Percentiles rank a stretch among this genome's conserved stretches.
Conservation (phyloP, 2,329 filamentous ascomycete species). For the Hypoxylon sp. region DNA sequence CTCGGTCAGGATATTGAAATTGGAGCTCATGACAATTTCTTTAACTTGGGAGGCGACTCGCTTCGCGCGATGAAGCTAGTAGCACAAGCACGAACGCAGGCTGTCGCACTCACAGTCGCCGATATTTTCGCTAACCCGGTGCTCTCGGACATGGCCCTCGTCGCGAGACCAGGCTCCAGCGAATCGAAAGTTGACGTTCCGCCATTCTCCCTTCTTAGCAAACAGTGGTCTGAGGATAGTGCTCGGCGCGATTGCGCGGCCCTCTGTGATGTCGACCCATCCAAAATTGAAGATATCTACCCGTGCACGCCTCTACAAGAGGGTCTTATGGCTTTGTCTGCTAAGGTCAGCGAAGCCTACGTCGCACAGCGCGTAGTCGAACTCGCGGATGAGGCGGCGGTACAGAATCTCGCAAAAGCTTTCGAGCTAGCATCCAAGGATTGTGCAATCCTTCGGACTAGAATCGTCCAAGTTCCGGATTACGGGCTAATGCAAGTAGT, state of each 20-base stretch:
- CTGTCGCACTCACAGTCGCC: slow-evolving; percentile 61
- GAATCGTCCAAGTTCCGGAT: slow-evolving; percentile 63
- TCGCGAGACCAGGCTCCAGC: slow-evolving; percentile 51
- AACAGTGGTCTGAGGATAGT: slow-evolving; percentile 54
- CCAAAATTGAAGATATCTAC: slow-evolving; percentile 65
- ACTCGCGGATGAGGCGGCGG: slow-evolving; percentile 56
- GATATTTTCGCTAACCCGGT: slow-evolving; percentile 63
- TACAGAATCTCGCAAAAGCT: slow-evolving; percentile 59
- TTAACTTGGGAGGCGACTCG: slow-evolving; percentile 61
- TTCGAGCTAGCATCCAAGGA: slow-evolving; percentile 59
- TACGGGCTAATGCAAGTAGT: slow-evolving; percentile 65
- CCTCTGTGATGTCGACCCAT: slow-evolving; percentile 58
- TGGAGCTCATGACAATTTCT: slow-evolving; percentile 54
- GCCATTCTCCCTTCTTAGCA: slow-evolving; percentile 59
- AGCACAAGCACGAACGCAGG: slow-evolving; percentile 58
- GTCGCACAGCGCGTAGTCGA: slow-evolving; percentile 65
- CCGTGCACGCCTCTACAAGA: slow-evolving; percentile 70
- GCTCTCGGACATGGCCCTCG: slow-evolving; percentile 61
- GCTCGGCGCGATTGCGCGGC: slow-evolving; percentile 58
- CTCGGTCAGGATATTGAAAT: slow-evolving; percentile 55
- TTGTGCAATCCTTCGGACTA: slow-evolving; percentile 63
- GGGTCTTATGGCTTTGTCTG: slow-evolving; percentile 67
- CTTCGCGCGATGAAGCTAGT: slow-evolving; percentile 67
- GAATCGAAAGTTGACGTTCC: slow-evolving; percentile 50
- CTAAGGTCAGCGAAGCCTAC: slow-evolving; percentile 66